These are phyloP conservation scores for Pleurotus citrinopileatus DNA, from an alignment of 768 basidiomycete species.

Conservation along the genomic window DNA sequence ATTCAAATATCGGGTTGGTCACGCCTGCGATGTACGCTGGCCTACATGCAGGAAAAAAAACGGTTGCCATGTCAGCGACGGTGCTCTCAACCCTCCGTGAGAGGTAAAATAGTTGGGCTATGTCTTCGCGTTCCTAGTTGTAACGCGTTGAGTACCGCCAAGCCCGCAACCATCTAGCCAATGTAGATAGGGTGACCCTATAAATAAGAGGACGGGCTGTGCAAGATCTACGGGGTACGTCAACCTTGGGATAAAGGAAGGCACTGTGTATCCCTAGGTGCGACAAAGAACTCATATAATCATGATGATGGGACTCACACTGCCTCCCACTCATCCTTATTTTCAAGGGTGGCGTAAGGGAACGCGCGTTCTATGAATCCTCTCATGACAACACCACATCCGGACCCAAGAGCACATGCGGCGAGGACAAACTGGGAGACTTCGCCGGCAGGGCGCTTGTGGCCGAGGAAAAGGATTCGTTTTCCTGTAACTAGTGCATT, in stretches of 20 bases:
- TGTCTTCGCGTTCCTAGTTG: neutral
- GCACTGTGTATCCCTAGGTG: neutral
- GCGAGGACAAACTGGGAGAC: conserved; percentile 73
- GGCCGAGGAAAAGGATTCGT: conserved; percentile 72
- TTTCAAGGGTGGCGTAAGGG: conserved; percentile 69
- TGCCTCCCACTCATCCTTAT: conserved; percentile 62
- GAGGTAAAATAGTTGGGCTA: neutral
- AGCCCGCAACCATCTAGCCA: neutral
- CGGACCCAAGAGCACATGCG: conserved; percentile 70
- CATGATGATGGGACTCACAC: conserved; percentile 38
- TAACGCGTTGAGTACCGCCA: neutral
- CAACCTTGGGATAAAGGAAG: neutral
- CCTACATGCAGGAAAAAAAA: conserved; percentile 24
- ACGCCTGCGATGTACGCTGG: conserved; percentile 77
- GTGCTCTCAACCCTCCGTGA: neutral
- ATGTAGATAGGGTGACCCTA: neutral
- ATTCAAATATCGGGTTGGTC: conserved; percentile 76
- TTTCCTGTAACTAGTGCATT: conserved; percentile 79
- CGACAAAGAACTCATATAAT: conserved; percentile 2
- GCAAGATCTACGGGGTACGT: no score
- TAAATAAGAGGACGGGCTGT: neutral
- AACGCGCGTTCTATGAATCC: conserved; percentile 72
- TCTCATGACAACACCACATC: conserved; percentile 57
- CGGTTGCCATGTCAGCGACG: conserved; percentile 3
- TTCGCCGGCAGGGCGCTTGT: conserved; percentile 63